These are phyloP conservation scores for Myxozyma neotropica DNA, from an alignment of 805 yeast genomes.

Conservation along the genomic window DNA sequence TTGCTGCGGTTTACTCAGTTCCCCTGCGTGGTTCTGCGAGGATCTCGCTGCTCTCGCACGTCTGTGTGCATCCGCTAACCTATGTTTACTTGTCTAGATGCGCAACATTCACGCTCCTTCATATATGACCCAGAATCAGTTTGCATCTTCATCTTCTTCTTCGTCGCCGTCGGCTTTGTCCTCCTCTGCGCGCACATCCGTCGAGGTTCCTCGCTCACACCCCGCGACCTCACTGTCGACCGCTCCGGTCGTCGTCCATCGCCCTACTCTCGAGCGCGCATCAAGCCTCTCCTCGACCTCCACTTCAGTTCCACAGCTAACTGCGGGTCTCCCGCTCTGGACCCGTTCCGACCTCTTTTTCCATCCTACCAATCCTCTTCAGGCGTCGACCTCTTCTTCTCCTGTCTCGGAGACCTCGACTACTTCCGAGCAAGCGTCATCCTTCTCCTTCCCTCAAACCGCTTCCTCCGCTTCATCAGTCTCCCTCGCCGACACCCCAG, in stretches of 20 bases:
- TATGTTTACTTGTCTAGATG: conserved; percentile 3
- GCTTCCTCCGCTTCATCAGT: background rate
- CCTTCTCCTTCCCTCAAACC: background rate
- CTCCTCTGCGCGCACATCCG: too few species aligned
- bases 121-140: background rate
- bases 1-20: background rate
- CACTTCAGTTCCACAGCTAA: conserved; percentile 11
- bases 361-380: background rate
- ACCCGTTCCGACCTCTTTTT: conserved; percentile 7
- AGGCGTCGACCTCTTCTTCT: background rate
- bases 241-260: conserved; percentile 2
- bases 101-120: conserved; percentile 7
- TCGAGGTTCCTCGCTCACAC: background rate
- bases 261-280: conserved; percentile 20
- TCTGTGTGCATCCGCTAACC: background rate
- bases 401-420: background rate
- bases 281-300: conserved; percentile 8
- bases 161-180: background rate
- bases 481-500: background rate
- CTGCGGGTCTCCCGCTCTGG: conserved; percentile 11
- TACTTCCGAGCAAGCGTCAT: background rate
- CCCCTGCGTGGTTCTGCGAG: too few species aligned
- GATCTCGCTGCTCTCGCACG: too few species aligned
- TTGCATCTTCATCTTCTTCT: background rate
- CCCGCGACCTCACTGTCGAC: conserved; percentile 1